A percentile compares a stretch with the other conserved stretches of the same genome.
phyloP scores from a whole-genome alignment of 306 rosid genomes.

The Styphnolobium japonicum region DNA sequence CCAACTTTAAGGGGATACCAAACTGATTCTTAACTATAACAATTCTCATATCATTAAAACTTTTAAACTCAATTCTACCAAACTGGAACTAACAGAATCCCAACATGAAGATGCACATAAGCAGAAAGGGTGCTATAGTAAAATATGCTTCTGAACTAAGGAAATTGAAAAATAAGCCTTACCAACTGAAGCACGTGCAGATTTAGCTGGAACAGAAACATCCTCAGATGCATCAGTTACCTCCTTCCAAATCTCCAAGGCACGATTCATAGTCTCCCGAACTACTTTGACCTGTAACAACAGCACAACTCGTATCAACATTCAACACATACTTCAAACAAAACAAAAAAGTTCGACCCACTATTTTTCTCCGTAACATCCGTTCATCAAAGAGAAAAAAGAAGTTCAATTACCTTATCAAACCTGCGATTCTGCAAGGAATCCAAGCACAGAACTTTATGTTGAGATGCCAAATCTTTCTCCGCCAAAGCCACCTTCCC shows the following conservation, averaged over 20 bases:
- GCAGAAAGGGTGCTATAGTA: neutral
- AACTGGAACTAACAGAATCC: constrained; percentile 1
- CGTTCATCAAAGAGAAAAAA: neutral
- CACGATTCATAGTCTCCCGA: constrained; percentile 79
- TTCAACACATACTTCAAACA: no score
- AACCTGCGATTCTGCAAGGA: constrained; percentile 83
- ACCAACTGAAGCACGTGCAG: constrained; percentile 57
- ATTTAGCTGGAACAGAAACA: constrained; percentile 40
- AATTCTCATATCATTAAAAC: neutral
- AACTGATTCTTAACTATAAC: neutral
- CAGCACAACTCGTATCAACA: neutral
- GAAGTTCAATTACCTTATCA: constrained; percentile 63
- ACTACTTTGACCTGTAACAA: constrained; percentile 81
- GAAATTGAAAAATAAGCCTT: constrained; percentile 4
- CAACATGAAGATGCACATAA: neutral
- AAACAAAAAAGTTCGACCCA: no score
- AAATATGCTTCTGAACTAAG: neutral
- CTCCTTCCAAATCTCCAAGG: constrained; percentile 81
- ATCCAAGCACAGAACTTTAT: constrained; percentile 61
- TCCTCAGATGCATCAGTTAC: constrained; percentile 43
- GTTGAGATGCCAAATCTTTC: constrained; percentile 55
- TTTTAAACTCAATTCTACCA: neutral
- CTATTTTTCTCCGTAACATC: constrained; percentile 5
- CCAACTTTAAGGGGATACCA: neutral
- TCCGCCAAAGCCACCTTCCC: constrained; percentile 70